Evolutionary conservation across 2,329 filamentous ascomycete species (phyloP).

Genomic region (Penicillium sp.): DNA sequence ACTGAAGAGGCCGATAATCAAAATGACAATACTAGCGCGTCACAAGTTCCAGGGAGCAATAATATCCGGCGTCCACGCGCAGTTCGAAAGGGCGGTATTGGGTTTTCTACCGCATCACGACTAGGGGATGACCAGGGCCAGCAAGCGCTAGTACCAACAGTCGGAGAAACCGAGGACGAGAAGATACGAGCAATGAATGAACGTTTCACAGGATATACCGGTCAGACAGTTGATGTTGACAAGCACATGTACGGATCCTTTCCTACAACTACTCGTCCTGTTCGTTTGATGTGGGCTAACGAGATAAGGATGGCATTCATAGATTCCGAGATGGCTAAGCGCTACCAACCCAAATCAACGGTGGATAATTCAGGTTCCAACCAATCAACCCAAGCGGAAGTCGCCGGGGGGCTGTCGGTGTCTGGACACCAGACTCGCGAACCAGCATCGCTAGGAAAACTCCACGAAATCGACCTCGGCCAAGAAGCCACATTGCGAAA

Average conservation of each 20-base stretch:
- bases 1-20: constrained; percentile 20
- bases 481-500: constrained; percentile 45
- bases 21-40: constrained; percentile 6
- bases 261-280: constrained; percentile 1
- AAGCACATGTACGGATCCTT: constrained; percentile 59
- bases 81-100: constrained; percentile 45
- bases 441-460: constrained; percentile 53
- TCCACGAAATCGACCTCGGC: constrained; percentile 57
- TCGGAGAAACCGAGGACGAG: constrained; percentile 35
- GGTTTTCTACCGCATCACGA: constrained; percentile 41
- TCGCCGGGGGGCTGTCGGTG: constrained; percentile 14
- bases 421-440: constrained; percentile 39
- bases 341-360: constrained; percentile 30
- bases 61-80: constrained; percentile 34
- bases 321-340: constrained; percentile 64
- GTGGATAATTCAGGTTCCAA: constrained; percentile 14
- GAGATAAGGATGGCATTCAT: constrained; percentile 64
- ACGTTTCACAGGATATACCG: constrained; percentile 59
- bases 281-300: constrained; percentile 49
- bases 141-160: constrained; percentile 21
- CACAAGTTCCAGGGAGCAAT: constrained; percentile 4
- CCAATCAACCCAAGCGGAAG: constrained; percentile 7
- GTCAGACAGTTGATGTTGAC: constrained; percentile 57
- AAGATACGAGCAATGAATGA: constrained; percentile 43
- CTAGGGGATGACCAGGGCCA: constrained; percentile 20